A percentile compares a stretch with the other conserved stretches of the same genome.
Evolutionary conservation across 306 rosid species (phyloP).

Genomic region (Gleditsia sinensis): DNA sequence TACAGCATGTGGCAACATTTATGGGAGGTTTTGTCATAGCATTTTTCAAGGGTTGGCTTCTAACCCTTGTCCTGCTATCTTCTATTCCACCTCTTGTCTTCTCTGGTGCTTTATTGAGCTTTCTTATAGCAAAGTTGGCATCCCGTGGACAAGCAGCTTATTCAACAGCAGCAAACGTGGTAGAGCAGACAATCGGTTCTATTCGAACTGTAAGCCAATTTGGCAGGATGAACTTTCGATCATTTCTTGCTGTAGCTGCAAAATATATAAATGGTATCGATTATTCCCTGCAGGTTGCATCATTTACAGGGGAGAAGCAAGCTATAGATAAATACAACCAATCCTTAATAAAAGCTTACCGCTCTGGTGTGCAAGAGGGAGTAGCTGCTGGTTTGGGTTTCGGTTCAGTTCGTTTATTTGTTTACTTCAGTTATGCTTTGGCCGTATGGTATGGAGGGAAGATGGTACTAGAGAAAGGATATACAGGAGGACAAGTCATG

Average conservation of each 20-base stretch:
- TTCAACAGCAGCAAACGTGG: conserved; percentile 68
- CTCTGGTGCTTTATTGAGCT: conserved; percentile 56
- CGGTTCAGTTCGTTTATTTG: conserved; percentile 41
- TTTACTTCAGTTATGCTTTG: conserved; percentile 56
- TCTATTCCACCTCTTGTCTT: conserved; percentile 63
- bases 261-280: not conserved
- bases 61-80: conserved; percentile 73
- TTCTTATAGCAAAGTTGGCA: conserved; percentile 46
- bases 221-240: not conserved
- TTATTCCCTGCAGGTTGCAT: conserved; percentile 66
- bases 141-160: conserved; percentile 72
- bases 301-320: conserved; percentile 88
- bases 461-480: conserved; percentile 80
- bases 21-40: conserved; percentile 66
- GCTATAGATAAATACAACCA: conserved; percentile 63
- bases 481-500: conserved; percentile 71
- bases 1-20: conserved; percentile 70
- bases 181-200: conserved; percentile 80
- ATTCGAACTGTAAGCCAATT: conserved; percentile 75
- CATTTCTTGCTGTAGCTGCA: not conserved
- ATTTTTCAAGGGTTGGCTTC: conserved; percentile 77
- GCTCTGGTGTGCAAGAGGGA: conserved; percentile 62
- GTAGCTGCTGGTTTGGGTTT: conserved; percentile 74
- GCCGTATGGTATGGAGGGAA: conserved; percentile 83
- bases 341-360: conserved; percentile 62